Evolutionary conservation across 2,329 filamentous ascomycete genomes (phyloP).

Genomic region (Ceratocystis diversiconidia): DNA sequence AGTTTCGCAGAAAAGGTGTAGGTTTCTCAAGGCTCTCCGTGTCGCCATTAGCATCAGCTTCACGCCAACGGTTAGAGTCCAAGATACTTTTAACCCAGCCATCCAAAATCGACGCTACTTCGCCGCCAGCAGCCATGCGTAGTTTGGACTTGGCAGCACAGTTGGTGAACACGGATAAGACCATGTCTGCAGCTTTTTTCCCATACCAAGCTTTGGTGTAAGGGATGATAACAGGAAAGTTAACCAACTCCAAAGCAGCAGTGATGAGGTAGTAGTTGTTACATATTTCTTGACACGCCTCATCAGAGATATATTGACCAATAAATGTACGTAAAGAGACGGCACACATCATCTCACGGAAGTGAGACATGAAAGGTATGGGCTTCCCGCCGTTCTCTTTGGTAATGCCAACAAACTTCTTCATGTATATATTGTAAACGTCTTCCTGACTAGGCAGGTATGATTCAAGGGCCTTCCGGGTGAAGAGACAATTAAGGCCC

Average conservation of each 20-base stretch:
- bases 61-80: constrained; percentile 67
- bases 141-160: constrained; percentile 89
- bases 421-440: constrained; percentile 78
- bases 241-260: constrained; percentile 88
- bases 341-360: constrained; percentile 90
- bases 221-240: constrained; percentile 92
- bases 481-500: constrained; percentile 88
- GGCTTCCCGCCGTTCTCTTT: constrained; percentile 58
- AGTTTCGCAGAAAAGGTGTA: constrained; percentile 65
- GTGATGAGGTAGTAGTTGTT: constrained; percentile 97
- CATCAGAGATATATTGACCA: constrained; percentile 84
- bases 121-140: constrained; percentile 75
- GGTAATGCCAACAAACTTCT: constrained; percentile 62
- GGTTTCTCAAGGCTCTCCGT: constrained; percentile 65
- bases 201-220: constrained; percentile 96
- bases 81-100: constrained; percentile 84
- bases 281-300: constrained; percentile 82
- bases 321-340: constrained; percentile 95
- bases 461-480: constrained; percentile 67
- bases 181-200: constrained; percentile 89
- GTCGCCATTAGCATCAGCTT: constrained; percentile 60
- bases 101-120: constrained; percentile 87
- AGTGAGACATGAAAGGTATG: constrained; percentile 74
- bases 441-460: constrained; percentile 90
- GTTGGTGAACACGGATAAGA: constrained; percentile 74